A percentile compares a stretch with the other conserved stretches of the same genome.
Evolutionary conservation across 768 basidiomycete species (phyloP).

Genomic region (Collybia mongolica): DNA sequence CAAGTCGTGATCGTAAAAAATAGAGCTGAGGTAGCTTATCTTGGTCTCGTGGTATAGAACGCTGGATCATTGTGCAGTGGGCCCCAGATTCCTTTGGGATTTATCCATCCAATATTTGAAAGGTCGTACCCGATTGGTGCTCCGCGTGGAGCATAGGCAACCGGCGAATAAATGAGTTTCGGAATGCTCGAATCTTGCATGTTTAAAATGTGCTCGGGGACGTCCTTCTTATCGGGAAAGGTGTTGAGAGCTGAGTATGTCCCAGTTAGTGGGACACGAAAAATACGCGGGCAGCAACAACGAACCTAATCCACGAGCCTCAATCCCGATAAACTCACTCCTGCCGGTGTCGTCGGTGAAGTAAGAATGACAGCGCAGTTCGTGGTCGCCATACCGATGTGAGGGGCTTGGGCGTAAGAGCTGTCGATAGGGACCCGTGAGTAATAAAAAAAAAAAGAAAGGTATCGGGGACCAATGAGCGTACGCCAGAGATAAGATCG

Average conservation of each 20-base stretch:
- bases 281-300: background rate
- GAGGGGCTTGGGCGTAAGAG: constrained; percentile 16
- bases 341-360: constrained; percentile 14
- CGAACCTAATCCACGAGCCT: constrained; percentile 10
- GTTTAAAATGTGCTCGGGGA: constrained; percentile 3
- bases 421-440: constrained; percentile 8
- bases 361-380: constrained; percentile 20
- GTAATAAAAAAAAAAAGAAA: background rate
- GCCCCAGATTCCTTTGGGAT: constrained; percentile 25
- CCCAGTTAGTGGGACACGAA: background rate
- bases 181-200: constrained; percentile 1
- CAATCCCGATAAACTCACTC: constrained; percentile 18
- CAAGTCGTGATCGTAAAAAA: too few species aligned
- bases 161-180: constrained; percentile 16
- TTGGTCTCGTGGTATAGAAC: too few species aligned
- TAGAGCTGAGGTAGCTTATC: too few species aligned
- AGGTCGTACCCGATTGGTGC: background rate
- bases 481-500: constrained; percentile 30
- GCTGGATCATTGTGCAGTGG: too few species aligned
- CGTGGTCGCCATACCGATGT: constrained; percentile 13
- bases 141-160: constrained; percentile 9
- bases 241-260: constrained; percentile 7
- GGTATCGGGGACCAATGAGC: background rate
- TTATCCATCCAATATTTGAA: constrained; percentile 25
- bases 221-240: constrained; percentile 6